These are phyloP conservation scores for Malbranchea zuffiana DNA, from an alignment of 2,329 filamentous ascomycete species.

Conservation along the genomic window DNA sequence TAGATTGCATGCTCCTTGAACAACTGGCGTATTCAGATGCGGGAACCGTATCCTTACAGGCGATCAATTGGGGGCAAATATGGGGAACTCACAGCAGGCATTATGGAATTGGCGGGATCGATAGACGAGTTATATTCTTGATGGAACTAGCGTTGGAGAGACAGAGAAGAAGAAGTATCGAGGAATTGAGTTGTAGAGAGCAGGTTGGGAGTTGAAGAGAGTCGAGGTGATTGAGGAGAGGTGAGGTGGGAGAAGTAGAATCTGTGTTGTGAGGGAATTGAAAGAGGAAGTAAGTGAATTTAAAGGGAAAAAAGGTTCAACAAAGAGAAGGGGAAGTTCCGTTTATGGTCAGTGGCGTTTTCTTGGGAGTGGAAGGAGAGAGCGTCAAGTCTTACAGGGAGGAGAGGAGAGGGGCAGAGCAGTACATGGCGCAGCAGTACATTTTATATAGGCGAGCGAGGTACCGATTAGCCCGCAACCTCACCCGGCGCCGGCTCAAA, in stretches of 20 bases:
- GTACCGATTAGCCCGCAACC: no score
- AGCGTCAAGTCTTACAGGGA: no score
- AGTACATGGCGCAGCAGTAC: no score
- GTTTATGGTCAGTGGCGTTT: no score
- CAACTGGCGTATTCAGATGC: neutral
- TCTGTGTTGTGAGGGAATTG: conserved; percentile 7
- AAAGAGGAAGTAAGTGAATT: conserved; percentile 8
- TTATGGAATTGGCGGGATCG: no score
- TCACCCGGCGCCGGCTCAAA: no score
- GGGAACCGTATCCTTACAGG: neutral
- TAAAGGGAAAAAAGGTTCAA: conserved; percentile 2
- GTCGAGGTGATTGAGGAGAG: neutral
- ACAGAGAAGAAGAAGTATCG: conserved; percentile 19
- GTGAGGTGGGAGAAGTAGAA: conserved; percentile 2
- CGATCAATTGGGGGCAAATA: conserved; percentile 4
- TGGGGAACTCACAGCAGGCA: conserved; percentile 8
- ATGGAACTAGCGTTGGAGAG: neutral
- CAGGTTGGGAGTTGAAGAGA: neutral
- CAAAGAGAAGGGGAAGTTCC: conserved; percentile 8
- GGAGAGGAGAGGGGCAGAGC: no score
- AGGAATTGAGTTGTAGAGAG: no score
- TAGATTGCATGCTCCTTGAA: no score
- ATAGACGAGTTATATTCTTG: conserved; percentile 1
- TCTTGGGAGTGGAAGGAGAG: conserved; percentile 7
- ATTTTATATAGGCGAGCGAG: no score